Conservation (phyloP, 768 basidiomycete genomes). For the Coprinellus aureogranulatus region DNA sequence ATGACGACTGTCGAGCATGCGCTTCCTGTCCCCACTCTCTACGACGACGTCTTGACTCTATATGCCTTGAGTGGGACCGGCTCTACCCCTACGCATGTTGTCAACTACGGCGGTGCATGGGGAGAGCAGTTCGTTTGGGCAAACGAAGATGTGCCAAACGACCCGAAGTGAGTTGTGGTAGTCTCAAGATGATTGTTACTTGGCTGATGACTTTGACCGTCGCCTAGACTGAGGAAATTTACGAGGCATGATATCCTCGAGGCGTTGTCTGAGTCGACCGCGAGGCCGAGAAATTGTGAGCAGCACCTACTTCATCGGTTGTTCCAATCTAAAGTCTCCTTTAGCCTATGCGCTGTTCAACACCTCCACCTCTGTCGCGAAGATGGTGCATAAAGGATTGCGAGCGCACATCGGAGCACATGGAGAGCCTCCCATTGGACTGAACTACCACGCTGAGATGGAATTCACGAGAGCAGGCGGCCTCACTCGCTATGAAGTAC, state of each 20-base stretch:
- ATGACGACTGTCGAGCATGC: conserved; percentile 79
- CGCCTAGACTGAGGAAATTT: conserved; percentile 56
- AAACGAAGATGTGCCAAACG: conserved; percentile 58
- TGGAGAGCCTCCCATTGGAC: conserved; percentile 67
- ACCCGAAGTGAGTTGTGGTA: conserved; percentile 69
- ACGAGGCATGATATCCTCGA: conserved; percentile 65
- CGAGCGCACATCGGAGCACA: conserved; percentile 70
- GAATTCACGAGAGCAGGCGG: conserved; percentile 64
- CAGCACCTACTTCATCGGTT: too few species aligned
- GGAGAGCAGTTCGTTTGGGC: conserved; percentile 75
- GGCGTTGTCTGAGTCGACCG: conserved; percentile 55
- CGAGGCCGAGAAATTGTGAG: conserved; percentile 59
- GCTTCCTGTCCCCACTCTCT: conserved; percentile 61
- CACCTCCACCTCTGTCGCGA: conserved; percentile 63
- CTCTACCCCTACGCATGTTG: conserved; percentile 70
- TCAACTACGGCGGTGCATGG: conserved; percentile 71
- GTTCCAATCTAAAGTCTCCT: too few species aligned
- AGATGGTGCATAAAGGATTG: conserved; percentile 65
- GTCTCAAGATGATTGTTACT: too few species aligned
- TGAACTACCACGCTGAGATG: conserved; percentile 80
- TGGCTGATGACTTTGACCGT: too few species aligned
- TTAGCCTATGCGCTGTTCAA: conserved; percentile 67
- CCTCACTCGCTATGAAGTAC: conserved; percentile 71
- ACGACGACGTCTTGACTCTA: conserved; percentile 63
- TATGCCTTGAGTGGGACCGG: conserved; percentile 69